phyloP scores from a whole-genome alignment of 129 eudicot genomes.

The Kitagawia praeruptora region DNA sequence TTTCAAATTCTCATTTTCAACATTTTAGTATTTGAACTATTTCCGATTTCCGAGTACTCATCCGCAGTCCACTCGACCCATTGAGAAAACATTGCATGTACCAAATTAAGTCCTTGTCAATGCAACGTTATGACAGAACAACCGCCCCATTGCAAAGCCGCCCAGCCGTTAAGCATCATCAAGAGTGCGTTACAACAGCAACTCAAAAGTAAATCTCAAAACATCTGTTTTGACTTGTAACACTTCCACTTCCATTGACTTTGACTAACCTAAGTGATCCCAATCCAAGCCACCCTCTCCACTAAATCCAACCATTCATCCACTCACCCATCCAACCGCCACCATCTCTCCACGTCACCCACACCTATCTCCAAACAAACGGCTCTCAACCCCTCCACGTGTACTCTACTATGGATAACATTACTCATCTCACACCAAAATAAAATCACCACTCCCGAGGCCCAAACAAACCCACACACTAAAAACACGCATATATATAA shows the following conservation, averaged over 20 bases:
- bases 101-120: background rate
- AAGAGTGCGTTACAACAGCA: background rate
- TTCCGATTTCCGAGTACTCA: no score
- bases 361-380: background rate
- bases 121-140: background rate
- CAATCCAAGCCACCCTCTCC: background rate
- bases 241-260: background rate
- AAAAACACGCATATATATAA: no score
- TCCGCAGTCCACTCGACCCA: no score
- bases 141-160: background rate
- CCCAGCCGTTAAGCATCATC: background rate
- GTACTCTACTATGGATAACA: background rate
- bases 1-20: no score
- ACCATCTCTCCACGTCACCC: background rate
- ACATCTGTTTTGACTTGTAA: background rate
- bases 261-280: background rate
- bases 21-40: no score
- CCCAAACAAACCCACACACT: background rate
- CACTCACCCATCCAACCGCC: background rate
- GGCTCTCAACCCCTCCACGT: background rate
- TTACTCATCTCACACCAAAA: background rate
- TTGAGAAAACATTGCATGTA: no score
- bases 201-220: background rate
- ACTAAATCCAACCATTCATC: slow-evolving; percentile 3
- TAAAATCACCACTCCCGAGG: slow-evolving; percentile 1